Evolutionary conservation across 2,329 filamentous ascomycete species (phyloP).

Genomic region (Sporothrix brasiliensis): DNA sequence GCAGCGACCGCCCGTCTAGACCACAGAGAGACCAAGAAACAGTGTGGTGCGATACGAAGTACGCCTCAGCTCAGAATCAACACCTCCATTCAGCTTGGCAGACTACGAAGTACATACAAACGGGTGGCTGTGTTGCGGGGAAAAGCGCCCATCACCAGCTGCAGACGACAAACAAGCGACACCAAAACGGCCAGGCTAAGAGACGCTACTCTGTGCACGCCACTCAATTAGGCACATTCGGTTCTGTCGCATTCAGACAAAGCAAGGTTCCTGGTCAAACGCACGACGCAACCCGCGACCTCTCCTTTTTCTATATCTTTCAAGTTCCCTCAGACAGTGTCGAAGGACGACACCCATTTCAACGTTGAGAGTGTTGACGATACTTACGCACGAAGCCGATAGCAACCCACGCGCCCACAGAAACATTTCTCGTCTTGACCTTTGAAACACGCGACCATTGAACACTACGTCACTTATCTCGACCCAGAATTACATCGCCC

Average conservation of each 20-base stretch:
- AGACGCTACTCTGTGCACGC: slow-evolving; percentile 7
- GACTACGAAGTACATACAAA: not conserved
- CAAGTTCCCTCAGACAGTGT: not conserved
- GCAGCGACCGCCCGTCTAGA: not conserved
- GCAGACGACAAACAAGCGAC: not conserved
- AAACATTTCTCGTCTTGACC: not conserved
- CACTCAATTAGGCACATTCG: slow-evolving; percentile 25
- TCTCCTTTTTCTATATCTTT: slow-evolving; percentile 11
- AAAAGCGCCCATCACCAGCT: not conserved
- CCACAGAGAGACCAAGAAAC: not conserved
- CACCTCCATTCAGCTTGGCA: not conserved
- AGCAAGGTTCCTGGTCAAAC: slow-evolving; percentile 11
- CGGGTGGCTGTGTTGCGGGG: slow-evolving; percentile 16
- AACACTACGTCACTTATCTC: slow-evolving; percentile 12
- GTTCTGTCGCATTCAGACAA: slow-evolving; percentile 3
- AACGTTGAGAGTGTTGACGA: not conserved
- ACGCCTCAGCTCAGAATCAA: not conserved
- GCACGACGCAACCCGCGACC: not conserved
- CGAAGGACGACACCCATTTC: not conserved
- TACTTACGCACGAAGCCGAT: too few relatives aligned
- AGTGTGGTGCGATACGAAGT: not conserved
- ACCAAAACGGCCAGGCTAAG: not conserved
- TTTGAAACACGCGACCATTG: slow-evolving; percentile 11
- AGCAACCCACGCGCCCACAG: not conserved
- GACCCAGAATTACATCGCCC: not conserved